These are phyloP conservation scores for Oryza longistaminata DNA, from an alignment of 176 grass and related monocot species.

Conservation along the genomic window DNA sequence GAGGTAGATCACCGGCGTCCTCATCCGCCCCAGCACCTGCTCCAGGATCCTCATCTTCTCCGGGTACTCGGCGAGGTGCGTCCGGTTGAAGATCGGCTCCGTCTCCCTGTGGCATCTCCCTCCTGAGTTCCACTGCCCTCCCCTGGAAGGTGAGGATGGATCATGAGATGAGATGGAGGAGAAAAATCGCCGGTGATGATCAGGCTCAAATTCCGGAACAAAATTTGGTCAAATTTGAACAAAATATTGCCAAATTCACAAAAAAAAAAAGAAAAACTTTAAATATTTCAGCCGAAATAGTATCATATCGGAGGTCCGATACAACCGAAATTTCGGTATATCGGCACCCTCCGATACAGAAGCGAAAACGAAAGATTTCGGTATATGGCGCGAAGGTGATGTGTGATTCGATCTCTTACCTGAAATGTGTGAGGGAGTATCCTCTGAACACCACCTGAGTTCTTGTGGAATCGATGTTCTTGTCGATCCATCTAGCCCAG, in stretches of 20 bases:
- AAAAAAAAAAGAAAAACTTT: too few relatives aligned
- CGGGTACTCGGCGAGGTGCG: conserved; percentile 69
- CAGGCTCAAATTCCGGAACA: too few relatives aligned
- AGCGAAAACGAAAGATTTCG: too few relatives aligned
- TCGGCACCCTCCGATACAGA: too few relatives aligned
- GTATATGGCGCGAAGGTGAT: neutral
- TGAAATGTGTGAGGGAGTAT: conserved; percentile 81
- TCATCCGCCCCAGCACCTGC: conserved; percentile 63
- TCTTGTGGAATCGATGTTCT: conserved; percentile 63
- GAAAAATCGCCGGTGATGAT: too few relatives aligned
- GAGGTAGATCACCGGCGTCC: conserved; percentile 80
- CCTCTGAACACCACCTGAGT: conserved; percentile 90
- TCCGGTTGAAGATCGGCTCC: conserved; percentile 73
- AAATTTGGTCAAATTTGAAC: too few relatives aligned
- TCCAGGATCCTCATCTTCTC: conserved; percentile 75
- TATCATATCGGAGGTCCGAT: too few relatives aligned
- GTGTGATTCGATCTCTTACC: conserved; percentile 40
- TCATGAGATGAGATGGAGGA: neutral
- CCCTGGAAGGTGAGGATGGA: conserved; percentile 43
- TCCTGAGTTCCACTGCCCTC: conserved; percentile 90
- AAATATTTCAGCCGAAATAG: too few relatives aligned
- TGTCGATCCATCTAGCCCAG: conserved; percentile 85
- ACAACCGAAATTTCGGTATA: too few relatives aligned
- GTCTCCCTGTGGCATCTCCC: conserved; percentile 80
- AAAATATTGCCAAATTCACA: too few relatives aligned